Conservation (phyloP, 2,329 filamentous ascomycete genomes). For the Cytospora piceicola region DNA sequence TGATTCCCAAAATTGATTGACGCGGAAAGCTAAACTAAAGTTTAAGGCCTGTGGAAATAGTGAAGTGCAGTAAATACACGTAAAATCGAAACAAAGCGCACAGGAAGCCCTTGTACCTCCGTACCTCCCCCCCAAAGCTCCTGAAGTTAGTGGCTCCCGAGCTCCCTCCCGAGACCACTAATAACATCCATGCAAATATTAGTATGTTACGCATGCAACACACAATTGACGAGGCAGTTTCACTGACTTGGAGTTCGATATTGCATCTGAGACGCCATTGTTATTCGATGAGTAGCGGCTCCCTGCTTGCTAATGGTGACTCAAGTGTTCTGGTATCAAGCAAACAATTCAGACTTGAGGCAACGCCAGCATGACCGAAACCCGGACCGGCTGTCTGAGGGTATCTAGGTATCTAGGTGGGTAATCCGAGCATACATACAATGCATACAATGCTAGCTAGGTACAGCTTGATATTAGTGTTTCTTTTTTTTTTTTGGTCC, state of each 20-base stretch:
- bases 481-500: not conserved
- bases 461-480: not conserved
- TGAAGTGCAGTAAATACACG: not conserved
- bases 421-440: no score
- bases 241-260: not conserved
- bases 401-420: no score
- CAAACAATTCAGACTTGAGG: not conserved
- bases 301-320: not conserved
- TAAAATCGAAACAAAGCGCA: not conserved
- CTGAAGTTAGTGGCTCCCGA: not conserved
- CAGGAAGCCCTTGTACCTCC: not conserved
- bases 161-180: not conserved
- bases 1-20: conserved; percentile 1
- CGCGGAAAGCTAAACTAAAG: not conserved
- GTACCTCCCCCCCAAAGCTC: not conserved
- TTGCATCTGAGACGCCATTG: not conserved
- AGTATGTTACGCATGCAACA: not conserved
- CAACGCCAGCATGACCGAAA: no score
- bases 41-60: not conserved
- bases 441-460: no score
- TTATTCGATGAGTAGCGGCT: not conserved
- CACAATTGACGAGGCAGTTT: not conserved
- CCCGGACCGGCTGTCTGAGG: no score
- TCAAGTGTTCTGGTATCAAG: not conserved
- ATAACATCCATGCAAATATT: not conserved